Conservation (phyloP, 768 basidiomycete species). For the Mycena maculata region DNA sequence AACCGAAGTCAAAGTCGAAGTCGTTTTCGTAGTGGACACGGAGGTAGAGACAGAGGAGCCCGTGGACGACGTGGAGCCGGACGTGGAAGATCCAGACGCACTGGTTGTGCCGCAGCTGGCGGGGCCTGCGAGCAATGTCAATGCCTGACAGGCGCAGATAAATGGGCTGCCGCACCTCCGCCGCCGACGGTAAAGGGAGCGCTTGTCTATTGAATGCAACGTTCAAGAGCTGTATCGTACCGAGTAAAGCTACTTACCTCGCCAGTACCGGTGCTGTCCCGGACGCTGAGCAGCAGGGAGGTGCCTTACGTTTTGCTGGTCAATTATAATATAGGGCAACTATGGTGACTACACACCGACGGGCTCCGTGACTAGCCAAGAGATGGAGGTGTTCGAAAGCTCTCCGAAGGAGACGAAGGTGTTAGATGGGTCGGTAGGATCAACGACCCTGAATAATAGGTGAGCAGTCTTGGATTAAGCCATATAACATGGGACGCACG, state of each 20-base stretch:
- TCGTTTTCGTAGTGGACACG: background rate
- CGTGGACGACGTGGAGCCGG: too few species aligned
- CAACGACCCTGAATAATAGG: slow-evolving; percentile 3
- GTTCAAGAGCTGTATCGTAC: too few species aligned
- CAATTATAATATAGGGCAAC: background rate
- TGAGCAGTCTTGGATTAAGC: background rate
- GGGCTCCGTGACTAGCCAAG: slow-evolving; percentile 11
- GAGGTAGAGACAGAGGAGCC: too few species aligned
- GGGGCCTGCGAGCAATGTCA: background rate
- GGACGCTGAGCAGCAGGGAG: slow-evolving; percentile 15
- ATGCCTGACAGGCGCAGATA: background rate
- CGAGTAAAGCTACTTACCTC: too few species aligned
- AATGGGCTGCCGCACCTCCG: background rate
- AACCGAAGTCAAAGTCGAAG: background rate
- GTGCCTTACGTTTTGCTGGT: background rate
- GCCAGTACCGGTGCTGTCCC: slow-evolving; percentile 14
- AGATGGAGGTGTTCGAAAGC: slow-evolving; percentile 22
- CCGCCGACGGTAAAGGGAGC: slow-evolving; percentile 2
- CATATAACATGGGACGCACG: slow-evolving; percentile 1
- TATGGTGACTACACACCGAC: slow-evolving; percentile 1
- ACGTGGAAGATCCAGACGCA: too few species aligned
- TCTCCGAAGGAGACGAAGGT: slow-evolving; percentile 1
- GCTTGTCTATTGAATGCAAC: too few species aligned
- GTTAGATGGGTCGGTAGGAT: background rate
- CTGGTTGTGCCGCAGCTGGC: background rate